phyloP scores from a whole-genome alignment of 441 rosid genomes.

The Adansonia gregorii region DNA sequence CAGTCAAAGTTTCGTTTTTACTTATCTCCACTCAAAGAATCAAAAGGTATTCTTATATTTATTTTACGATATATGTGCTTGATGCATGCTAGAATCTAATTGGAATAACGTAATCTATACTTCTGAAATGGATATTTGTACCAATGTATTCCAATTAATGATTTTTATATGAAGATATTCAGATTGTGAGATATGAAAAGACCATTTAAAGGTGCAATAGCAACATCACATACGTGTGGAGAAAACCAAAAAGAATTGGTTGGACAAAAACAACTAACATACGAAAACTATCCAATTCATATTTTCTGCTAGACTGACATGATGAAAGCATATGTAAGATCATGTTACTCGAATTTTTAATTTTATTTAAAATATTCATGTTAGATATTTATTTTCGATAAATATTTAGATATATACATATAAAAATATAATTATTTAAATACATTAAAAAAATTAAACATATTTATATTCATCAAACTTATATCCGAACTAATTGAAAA shows the following conservation, averaged over 20 bases:
- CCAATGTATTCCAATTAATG: not conserved
- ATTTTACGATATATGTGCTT: not conserved
- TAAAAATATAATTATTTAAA: too few relatives aligned
- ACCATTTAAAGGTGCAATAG: not conserved
- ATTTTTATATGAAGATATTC: not conserved
- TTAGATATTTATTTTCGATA: too few relatives aligned
- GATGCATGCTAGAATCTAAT: too few relatives aligned
- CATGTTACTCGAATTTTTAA: too few relatives aligned
- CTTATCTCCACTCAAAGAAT: not conserved
- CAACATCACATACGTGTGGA: not conserved
- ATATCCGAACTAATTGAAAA: too few relatives aligned
- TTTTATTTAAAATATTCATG: too few relatives aligned
- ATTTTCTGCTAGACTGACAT: not conserved
- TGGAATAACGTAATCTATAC: not conserved
- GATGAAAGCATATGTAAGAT: not conserved
- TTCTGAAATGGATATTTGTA: not conserved
- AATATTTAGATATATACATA: too few relatives aligned
- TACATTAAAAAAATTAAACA: too few relatives aligned
- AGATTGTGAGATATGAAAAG: not conserved
- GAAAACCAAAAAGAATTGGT: constrained; percentile 7
- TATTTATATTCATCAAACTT: too few relatives aligned
- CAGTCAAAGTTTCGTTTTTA: not conserved
- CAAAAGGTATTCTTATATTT: not conserved
- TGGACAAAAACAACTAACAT: constrained; percentile 22
- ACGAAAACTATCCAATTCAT: not conserved